Percentiles rank a stretch among this genome's conserved stretches.
These are phyloP conservation scores for Sordariomycetes sp. DNA, from an alignment of 2,329 filamentous ascomycete species.

Conservation along the genomic window DNA sequence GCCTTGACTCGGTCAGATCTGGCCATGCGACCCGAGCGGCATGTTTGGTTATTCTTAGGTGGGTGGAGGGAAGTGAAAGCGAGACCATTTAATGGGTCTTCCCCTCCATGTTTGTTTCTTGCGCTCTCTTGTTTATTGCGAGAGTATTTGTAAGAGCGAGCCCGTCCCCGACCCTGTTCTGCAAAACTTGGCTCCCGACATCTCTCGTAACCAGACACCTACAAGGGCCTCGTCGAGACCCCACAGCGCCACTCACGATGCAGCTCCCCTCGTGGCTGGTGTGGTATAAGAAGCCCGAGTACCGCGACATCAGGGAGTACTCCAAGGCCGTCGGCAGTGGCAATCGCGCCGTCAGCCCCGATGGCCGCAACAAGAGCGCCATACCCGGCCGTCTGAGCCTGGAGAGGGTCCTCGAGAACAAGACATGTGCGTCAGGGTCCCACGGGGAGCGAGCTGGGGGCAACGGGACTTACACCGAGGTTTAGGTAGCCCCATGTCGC, in stretches of 20 bases:
- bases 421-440: conserved; percentile 24
- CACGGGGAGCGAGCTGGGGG: not conserved
- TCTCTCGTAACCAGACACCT: no score
- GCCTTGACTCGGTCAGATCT: no score
- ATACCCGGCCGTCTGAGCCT: conserved; percentile 28
- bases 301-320: conserved; percentile 34
- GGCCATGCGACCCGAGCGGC: no score
- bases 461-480: not conserved
- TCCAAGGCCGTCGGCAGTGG: conserved; percentile 23
- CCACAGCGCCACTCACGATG: conserved; percentile 4
- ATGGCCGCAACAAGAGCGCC: conserved; percentile 20
- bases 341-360: conserved; percentile 22
- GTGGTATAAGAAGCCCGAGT: conserved; percentile 40
- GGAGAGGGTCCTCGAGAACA: conserved; percentile 34
- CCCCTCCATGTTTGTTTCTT: no score
- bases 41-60: no score
- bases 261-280: conserved; percentile 21
- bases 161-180: no score
- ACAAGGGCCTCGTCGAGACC: no score
- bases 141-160: no score
- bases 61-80: no score
- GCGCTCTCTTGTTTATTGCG: no score
- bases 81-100: no score
- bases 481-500: conserved; percentile 33
- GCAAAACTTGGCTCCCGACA: no score